Conservation (phyloP, 2,329 filamentous ascomycete species). For the Colletotrichum higginsianum region DNA sequence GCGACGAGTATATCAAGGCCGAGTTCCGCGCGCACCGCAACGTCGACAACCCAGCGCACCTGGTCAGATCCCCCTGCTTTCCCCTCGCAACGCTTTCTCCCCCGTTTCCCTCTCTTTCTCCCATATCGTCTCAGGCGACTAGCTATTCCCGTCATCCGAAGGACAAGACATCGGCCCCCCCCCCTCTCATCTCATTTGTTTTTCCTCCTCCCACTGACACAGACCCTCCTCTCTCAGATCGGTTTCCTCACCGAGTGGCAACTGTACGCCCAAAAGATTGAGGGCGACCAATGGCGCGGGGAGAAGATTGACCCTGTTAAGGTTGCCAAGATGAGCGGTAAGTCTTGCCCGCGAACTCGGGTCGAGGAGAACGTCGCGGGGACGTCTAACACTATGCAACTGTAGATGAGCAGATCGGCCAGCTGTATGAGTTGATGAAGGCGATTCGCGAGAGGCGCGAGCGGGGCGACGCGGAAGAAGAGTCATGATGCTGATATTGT, state of each 20-base stretch:
- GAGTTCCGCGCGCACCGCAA: slow-evolving; percentile 90
- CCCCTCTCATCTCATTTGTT: too few relatives aligned
- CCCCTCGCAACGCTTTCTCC: neutral
- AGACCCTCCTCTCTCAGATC: slow-evolving; percentile 69
- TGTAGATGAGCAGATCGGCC: slow-evolving; percentile 90
- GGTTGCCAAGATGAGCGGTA: slow-evolving; percentile 95
- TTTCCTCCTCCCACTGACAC: neutral
- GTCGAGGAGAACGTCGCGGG: too few relatives aligned
- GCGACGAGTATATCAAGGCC: slow-evolving; percentile 92
- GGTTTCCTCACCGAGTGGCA: slow-evolving; percentile 98
- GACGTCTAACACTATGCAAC: neutral
- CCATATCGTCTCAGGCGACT: neutral
- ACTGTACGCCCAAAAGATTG: slow-evolving; percentile 90
- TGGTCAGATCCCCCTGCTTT: slow-evolving; percentile 69
- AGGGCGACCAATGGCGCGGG: slow-evolving; percentile 88
- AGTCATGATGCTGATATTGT: slow-evolving; percentile 44
- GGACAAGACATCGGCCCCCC: neutral
- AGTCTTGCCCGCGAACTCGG: slow-evolving; percentile 49
- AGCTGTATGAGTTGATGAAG: slow-evolving; percentile 95
- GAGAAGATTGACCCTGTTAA: slow-evolving; percentile 88
- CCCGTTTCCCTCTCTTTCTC: neutral
- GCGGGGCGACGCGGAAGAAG: slow-evolving; percentile 45
- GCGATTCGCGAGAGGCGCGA: slow-evolving; percentile 71
- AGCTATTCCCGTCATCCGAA: neutral
- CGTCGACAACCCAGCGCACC: slow-evolving; percentile 91